Percentiles rank a stretch among this genome's conserved stretches.
Evolutionary conservation across 805 yeast species (phyloP).

Genomic region (Komagataella ulmi): DNA sequence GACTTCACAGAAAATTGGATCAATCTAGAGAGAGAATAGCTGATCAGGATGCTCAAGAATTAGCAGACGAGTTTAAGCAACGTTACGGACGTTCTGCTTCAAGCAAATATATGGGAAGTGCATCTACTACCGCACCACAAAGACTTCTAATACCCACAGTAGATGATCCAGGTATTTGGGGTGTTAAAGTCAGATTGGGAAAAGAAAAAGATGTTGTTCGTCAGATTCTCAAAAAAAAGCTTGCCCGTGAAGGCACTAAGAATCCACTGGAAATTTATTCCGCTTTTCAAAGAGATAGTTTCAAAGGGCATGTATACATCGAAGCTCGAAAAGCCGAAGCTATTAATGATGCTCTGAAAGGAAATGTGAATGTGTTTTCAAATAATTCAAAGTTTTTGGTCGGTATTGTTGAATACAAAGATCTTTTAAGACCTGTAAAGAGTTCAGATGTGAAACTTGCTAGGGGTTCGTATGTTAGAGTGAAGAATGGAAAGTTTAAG

Average conservation of each 20-base stretch:
- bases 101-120: slow-evolving; percentile 70
- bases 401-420: slow-evolving; percentile 93
- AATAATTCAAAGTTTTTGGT: slow-evolving; percentile 61
- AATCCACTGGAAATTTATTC: slow-evolving; percentile 77
- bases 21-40: slow-evolving; percentile 68
- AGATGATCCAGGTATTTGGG: slow-evolving; percentile 94
- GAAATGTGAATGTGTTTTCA: slow-evolving; percentile 75
- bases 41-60: slow-evolving; percentile 88
- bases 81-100: slow-evolving; percentile 81
- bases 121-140: slow-evolving; percentile 81
- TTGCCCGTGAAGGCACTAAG: slow-evolving; percentile 60
- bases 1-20: slow-evolving; percentile 85
- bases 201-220: slow-evolving; percentile 85
- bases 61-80: slow-evolving; percentile 86
- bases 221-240: slow-evolving; percentile 71
- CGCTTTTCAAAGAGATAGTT: slow-evolving; percentile 89
- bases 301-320: slow-evolving; percentile 81
- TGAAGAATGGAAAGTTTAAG: slow-evolving; percentile 82
- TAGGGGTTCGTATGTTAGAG: slow-evolving; percentile 87
- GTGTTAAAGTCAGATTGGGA: slow-evolving; percentile 86
- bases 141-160: slow-evolving; percentile 89
- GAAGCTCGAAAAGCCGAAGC: slow-evolving; percentile 93
- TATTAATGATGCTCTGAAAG: slow-evolving; percentile 75
- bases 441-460: slow-evolving; percentile 77
- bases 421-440: slow-evolving; percentile 78